Evolutionary conservation across 108 stramenopile genomes (phyloP).

Genomic region (Nitzschia sp.): DNA sequence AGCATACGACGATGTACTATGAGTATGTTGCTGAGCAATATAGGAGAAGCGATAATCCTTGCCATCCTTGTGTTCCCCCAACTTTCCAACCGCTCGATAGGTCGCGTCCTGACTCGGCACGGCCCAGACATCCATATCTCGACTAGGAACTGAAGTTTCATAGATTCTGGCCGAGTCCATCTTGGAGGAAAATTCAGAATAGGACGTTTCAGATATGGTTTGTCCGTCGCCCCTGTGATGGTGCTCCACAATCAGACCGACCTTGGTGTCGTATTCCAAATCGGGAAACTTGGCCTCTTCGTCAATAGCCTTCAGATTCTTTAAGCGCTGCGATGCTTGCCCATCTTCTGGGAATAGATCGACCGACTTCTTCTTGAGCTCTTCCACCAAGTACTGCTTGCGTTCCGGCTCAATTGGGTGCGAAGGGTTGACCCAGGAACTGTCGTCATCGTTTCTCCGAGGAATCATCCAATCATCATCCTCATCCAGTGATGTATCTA

Average conservation of each 20-base stretch:
- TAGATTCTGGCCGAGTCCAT: neutral
- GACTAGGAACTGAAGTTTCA: slow-evolving; percentile 4
- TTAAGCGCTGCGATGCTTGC: neutral
- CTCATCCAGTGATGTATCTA: neutral
- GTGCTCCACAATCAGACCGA: slow-evolving; percentile 3
- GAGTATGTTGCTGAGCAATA: slow-evolving; percentile 17
- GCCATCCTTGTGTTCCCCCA: slow-evolving; percentile 7
- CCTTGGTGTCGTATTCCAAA: slow-evolving; percentile 5
- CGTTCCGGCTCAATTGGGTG: slow-evolving; percentile 12
- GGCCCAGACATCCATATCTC: slow-evolving; percentile 5
- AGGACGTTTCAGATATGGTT: slow-evolving; percentile 15
- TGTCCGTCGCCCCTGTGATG: slow-evolving; percentile 5
- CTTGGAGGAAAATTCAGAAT: slow-evolving; percentile 10
- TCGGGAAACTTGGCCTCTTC: slow-evolving; percentile 3
- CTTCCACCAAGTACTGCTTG: neutral
- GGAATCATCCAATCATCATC: slow-evolving; percentile 4
- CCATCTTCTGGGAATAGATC: neutral
- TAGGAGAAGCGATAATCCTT: slow-evolving; percentile 23
- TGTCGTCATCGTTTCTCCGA: slow-evolving; percentile 15
- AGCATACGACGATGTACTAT: slow-evolving; percentile 10
- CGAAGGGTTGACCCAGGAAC: slow-evolving; percentile 25
- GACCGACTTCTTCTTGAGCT: slow-evolving; percentile 4
- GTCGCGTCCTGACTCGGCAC: slow-evolving; percentile 5
- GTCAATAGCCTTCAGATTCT: neutral
- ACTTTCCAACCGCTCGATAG: neutral